Base-by-base conservation (phyloP, 768 basidiomycete genomes). In the Exidia glandulosa region DNA sequence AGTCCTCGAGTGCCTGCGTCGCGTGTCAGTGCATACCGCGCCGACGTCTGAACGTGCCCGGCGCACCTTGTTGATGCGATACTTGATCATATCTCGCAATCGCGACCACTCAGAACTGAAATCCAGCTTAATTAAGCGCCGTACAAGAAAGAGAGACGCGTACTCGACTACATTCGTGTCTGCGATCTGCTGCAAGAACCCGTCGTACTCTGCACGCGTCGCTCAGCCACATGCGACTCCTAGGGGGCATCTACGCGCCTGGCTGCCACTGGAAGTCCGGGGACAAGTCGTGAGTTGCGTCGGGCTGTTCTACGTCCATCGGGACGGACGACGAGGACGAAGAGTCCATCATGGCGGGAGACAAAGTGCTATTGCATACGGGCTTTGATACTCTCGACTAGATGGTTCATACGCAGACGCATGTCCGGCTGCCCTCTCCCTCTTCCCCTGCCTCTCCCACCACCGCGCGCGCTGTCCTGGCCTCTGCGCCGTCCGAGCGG, bases 341-440 rank as follows among this genome's bases (percentile, higher is more conserved):
- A 23, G 41, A 13, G 41, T 45, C 41, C n/a, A n/a, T n/a, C n/a
- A n/a, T n/a, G n/a, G n/a, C n/a, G n/a, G n/a, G n/a, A n/a, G n/a
- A n/a, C n/a, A n/a, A n/a, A n/a, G n/a, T n/a, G n/a, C n/a, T 45
- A 45, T 45, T 45, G 41, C 41, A 45, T 45, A 23, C 41, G 41
- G 19, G 41, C 41, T 65, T 89, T 87, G 64, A 95, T 93, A 72
- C 87, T 86, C 70, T 91, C 89, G 60, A 95, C 79, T 78, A 95
- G 78, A 31, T 81, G 85, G 62, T 84, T 82, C 90, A 95, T 94
- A 56, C 91, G 84, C 56, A 88, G 72, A 66, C 86, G 88, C 92
- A 95, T 94, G 68, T 82, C 77, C n/a, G 83, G 83, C 65, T 84
- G 82, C 3, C 81, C 74, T 61, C 67, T 65, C 23, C 55, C 59